Percentiles rank a stretch among this genome's conserved stretches.
phyloP scores from a whole-genome alignment of 2,329 filamentous ascomycete species.

The Verticillium nonalfalfae region DNA sequence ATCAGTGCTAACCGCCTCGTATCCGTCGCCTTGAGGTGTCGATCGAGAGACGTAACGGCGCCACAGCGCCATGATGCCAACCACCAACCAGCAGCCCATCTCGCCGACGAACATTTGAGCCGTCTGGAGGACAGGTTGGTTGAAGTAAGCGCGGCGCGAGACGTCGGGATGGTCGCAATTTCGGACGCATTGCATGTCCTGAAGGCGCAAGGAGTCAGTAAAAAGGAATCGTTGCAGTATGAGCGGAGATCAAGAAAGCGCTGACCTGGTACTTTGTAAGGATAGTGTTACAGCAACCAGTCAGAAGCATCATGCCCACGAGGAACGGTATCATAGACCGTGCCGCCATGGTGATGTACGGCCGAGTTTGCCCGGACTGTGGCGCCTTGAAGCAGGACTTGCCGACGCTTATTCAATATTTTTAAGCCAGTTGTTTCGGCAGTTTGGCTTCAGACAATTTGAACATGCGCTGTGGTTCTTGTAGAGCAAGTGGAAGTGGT shows the following conservation, averaged over 20 bases:
- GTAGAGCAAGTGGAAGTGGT: too few species aligned
- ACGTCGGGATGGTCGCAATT: constrained; percentile 72
- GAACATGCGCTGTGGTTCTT: too few species aligned
- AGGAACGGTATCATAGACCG: constrained; percentile 73
- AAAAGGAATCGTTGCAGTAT: not conserved
- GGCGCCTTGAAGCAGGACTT: not conserved
- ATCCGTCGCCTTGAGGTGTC: constrained; percentile 44
- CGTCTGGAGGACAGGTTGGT: constrained; percentile 94
- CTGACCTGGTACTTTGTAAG: constrained; percentile 91
- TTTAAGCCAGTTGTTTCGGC: too few species aligned
- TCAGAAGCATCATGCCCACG: constrained; percentile 93
- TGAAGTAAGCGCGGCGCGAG: constrained; percentile 66
- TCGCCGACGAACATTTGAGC: constrained; percentile 98
- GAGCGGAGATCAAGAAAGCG: constrained; percentile 2
- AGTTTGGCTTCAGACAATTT: too few species aligned
- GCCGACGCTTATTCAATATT: too few species aligned
- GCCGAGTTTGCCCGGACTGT: not conserved
- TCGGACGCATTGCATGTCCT: constrained; percentile 96
- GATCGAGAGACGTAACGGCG: constrained; percentile 43
- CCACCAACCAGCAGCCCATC: constrained; percentile 90
- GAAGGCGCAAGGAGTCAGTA: not conserved
- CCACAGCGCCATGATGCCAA: constrained; percentile 64
- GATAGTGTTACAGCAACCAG: constrained; percentile 93
- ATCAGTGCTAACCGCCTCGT: constrained; percentile 54
- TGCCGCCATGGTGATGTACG: constrained; percentile 55